phyloP scores from a whole-genome alignment of 345 rosid species.

The Excoecaria cochinchinensis region DNA sequence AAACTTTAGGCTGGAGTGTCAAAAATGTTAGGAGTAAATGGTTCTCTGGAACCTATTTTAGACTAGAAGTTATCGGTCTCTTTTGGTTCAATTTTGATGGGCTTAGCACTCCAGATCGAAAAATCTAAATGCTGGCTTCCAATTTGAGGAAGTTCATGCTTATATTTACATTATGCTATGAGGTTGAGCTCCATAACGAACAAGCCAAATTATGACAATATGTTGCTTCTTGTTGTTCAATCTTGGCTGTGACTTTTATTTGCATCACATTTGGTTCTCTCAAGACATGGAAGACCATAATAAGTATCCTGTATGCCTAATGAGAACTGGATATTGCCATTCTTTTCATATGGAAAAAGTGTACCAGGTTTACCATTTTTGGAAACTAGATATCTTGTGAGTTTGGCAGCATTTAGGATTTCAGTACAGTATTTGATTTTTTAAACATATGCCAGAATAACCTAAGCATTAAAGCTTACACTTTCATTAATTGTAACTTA shows the following conservation, averaged over 20 bases:
- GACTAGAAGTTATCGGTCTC: background rate
- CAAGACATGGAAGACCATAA: background rate
- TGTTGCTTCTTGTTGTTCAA: background rate
- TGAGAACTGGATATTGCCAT: background rate
- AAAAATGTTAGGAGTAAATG: background rate
- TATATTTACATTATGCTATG: background rate
- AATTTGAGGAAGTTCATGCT: background rate
- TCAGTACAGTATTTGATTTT: background rate
- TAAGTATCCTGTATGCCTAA: background rate
- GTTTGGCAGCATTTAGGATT: background rate
- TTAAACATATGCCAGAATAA: background rate
- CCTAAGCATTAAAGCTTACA: background rate
- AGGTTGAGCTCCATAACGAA: background rate
- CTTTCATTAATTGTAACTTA: background rate
- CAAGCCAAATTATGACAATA: background rate
- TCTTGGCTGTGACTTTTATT: background rate
- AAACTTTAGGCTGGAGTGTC: conserved; percentile 2
- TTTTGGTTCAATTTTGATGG: background rate
- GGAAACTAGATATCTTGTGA: background rate
- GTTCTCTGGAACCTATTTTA: background rate
- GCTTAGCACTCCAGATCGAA: background rate
- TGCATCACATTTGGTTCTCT: background rate
- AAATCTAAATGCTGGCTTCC: background rate
- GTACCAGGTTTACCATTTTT: background rate
- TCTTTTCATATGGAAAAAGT: background rate